Conservation (phyloP, 306 rosid species). For the Ormosia semicastrata region DNA sequence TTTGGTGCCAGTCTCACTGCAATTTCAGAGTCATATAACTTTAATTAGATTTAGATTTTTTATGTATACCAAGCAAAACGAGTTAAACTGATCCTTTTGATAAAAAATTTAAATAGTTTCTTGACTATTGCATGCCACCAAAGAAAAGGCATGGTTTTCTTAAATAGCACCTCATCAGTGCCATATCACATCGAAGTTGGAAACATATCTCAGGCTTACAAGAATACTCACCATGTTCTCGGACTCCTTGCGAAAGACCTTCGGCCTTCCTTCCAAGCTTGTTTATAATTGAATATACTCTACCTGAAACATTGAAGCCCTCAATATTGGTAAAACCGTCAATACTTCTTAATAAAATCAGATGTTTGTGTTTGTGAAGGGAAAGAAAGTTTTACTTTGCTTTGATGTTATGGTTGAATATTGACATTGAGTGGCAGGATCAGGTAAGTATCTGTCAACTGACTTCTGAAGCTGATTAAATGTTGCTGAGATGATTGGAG, state of each 20-base stretch:
- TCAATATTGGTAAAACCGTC: not conserved
- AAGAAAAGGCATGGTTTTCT: not conserved
- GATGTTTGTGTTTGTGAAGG: not conserved
- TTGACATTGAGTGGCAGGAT: slow-evolving; percentile 24
- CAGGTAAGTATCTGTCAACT: slow-evolving; percentile 34
- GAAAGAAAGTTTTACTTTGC: slow-evolving; percentile 22
- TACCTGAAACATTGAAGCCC: not conserved
- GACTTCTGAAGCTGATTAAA: slow-evolving; percentile 29
- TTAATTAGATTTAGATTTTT: not conserved
- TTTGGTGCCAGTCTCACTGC: slow-evolving; percentile 46
- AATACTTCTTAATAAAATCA: not conserved
- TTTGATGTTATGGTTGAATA: slow-evolving; percentile 24
- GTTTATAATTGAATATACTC: not conserved
- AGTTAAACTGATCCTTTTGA: not conserved
- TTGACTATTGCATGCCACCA: not conserved
- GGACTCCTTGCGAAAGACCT: not conserved
- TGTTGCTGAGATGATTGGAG: slow-evolving; percentile 30
- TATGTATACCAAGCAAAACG: not conserved
- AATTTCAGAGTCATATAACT: not conserved
- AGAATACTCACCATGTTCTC: slow-evolving; percentile 18
- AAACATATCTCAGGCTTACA: not conserved
- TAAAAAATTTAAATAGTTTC: not conserved
- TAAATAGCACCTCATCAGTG: not conserved
- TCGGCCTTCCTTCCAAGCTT: not conserved
- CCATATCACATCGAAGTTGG: not conserved